These are phyloP conservation scores for Penicillium taxi DNA, from an alignment of 495 filamentous ascomycete genomes.

Conservation along the genomic window DNA sequence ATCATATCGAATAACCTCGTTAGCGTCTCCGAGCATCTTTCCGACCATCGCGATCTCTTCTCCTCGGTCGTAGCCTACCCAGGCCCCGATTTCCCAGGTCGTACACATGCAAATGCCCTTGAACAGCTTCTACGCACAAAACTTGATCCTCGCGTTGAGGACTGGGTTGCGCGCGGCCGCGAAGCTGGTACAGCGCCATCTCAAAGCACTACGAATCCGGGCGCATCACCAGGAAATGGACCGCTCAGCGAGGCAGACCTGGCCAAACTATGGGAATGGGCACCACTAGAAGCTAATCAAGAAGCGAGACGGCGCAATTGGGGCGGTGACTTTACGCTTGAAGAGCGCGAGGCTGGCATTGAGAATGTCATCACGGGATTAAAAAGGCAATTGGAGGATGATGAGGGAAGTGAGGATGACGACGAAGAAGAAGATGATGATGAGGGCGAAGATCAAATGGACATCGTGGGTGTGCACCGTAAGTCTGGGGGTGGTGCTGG, in stretches of 20 bases:
- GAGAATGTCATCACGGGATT: slow-evolving; percentile 66
- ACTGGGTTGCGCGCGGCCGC: slow-evolving; percentile 59
- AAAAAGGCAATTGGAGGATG: slow-evolving; percentile 47
- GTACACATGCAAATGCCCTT: slow-evolving; percentile 56
- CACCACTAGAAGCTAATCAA: slow-evolving; percentile 43
- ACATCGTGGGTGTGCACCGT: slow-evolving; percentile 34
- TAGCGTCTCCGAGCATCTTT: slow-evolving; percentile 49
- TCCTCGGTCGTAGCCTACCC: slow-evolving; percentile 61
- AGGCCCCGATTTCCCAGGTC: slow-evolving; percentile 64
- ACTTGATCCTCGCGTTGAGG: slow-evolving; percentile 64
- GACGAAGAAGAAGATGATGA: slow-evolving; percentile 40
- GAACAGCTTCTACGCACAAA: slow-evolving; percentile 68
- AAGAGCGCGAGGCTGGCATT: slow-evolving; percentile 58
- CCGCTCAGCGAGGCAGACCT: slow-evolving; percentile 33
- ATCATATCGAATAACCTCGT: slow-evolving; percentile 59
- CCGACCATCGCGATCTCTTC: slow-evolving; percentile 52
- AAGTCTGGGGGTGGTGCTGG: slow-evolving; percentile 30
- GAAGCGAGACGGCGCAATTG: slow-evolving; percentile 42
- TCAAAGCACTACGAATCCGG: slow-evolving; percentile 1
- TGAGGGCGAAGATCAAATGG: slow-evolving; percentile 49
- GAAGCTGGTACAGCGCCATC: slow-evolving; percentile 18
- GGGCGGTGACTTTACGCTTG: slow-evolving; percentile 60
- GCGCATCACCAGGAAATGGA: neutral
- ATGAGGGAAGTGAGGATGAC: slow-evolving; percentile 44
- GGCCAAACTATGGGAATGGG: slow-evolving; percentile 43